Evolutionary conservation across 2,329 filamentous ascomycete species (phyloP), one percentile per base, ranked within the genome.

Genomic region (Teratosphaeria epicoccoides): DNA sequence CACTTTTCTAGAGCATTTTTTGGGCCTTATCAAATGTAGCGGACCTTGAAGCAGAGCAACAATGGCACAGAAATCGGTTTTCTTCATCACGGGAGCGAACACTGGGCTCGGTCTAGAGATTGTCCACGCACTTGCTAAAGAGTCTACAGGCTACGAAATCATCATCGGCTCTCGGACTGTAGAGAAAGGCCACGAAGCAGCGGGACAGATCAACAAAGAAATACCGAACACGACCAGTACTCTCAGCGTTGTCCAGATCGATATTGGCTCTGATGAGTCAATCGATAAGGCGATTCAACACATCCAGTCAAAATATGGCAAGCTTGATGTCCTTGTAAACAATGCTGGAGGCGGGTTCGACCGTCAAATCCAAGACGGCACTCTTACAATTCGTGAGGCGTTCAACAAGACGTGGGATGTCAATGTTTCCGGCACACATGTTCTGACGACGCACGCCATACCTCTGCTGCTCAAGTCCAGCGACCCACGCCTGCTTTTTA

Each of bases 31-130:
- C n/a, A n/a, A n/a, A n/a, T n/a, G n/a, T n/a, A n/a, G n/a, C n/a
- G n/a, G n/a, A n/a, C n/a, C n/a, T n/a, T n/a, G n/a, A n/a, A n/a
- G n/a, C n/a, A n/a, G n/a, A 37, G 14, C 5, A 47, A 29, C 43
- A 26, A 56, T 56, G 54, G 51, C 62, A 9, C 46, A 57, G 17
- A 67, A 66, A 49, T 53, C 57, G 17, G 68, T 79, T 53, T 63
- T 82, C n/a, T 64, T 83, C 43, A 74, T 83, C 55, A 83, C 81
- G 1, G 81, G 81, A 29, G 80, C 55, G 22, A 66, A 67, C 48
- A 81, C 75, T 0, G 81, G 81, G 14, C 73, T 85, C 20, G 82
- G 82, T 2, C 76, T 74, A 33, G 75, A 84, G 57, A 73, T 71
- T 6, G 74, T 82, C 47, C 80, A 76, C 55, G 74, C 78, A 1